phyloP scores from a whole-genome alignment of 2,329 filamentous ascomycete genomes.

The Xylaria digitata region DNA sequence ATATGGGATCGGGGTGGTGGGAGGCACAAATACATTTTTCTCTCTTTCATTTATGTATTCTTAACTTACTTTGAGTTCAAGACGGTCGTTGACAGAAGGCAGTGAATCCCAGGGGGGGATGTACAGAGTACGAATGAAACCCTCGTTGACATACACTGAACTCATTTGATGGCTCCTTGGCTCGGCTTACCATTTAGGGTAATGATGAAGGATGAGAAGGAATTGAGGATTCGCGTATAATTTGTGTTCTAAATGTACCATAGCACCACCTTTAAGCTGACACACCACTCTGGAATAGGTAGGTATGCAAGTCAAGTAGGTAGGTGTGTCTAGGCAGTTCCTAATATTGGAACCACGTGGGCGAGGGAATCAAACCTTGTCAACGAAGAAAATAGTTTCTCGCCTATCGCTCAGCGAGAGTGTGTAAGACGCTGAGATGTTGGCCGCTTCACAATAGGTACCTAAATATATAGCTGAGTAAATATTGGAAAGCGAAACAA shows the following conservation, averaged over 20 bases:
- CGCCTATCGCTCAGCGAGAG: neutral
- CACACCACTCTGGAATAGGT: neutral
- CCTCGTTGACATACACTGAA: neutral
- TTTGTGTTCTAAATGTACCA: neutral
- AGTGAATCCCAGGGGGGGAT: neutral
- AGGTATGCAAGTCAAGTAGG: neutral
- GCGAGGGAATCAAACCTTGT: neutral
- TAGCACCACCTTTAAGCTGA: neutral
- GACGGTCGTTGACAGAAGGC: neutral
- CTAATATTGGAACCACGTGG: conserved; percentile 11
- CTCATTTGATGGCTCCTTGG: neutral
- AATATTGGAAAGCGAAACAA: conserved; percentile 10
- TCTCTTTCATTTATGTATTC: neutral
- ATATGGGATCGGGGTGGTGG: conserved; percentile 11
- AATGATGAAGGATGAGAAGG: too few species aligned
- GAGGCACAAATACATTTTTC: conserved; percentile 9
- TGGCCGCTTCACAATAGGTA: neutral
- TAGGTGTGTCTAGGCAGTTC: neutral
- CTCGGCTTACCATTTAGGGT: neutral
- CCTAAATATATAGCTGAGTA: neutral
- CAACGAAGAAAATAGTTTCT: neutral
- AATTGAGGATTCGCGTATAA: neutral
- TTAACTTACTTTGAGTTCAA: neutral
- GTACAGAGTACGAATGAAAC: neutral
- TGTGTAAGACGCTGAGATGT: neutral